Percentiles rank a stretch among this genome's conserved stretches.
These are phyloP conservation scores for Aschersonia sp. DNA, from an alignment of 2,329 filamentous ascomycete genomes.

Conservation along the genomic window DNA sequence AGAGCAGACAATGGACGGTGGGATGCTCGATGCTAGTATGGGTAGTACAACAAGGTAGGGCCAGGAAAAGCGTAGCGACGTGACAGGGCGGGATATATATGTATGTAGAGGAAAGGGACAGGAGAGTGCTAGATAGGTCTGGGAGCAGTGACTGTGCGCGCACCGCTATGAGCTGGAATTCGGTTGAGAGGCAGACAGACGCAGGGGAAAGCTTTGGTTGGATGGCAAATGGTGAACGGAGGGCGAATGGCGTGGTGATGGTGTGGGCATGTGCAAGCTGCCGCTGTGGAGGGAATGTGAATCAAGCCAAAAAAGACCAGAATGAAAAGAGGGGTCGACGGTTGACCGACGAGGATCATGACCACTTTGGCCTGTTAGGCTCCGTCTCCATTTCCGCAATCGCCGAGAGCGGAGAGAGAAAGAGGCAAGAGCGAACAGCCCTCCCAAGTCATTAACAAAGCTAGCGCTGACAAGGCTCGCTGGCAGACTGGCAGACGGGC, in stretches of 20 bases:
- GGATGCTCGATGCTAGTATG: too few relatives aligned
- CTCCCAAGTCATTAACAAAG: neutral
- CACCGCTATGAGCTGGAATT: neutral
- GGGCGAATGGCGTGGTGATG: neutral
- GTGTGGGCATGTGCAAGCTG: neutral
- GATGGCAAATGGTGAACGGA: neutral
- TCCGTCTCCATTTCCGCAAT: neutral
- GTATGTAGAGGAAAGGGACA: too few relatives aligned
- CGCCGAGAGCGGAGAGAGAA: neutral
- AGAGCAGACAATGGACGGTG: too few relatives aligned
- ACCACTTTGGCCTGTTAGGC: too few relatives aligned
- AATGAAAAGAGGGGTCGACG: neutral
- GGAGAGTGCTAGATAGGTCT: too few relatives aligned
- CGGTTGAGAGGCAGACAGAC: neutral
- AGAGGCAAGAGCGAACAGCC: neutral
- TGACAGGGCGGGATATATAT: too few relatives aligned
- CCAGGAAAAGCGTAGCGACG: too few relatives aligned
- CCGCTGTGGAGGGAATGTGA: neutral
- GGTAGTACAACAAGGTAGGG: too few relatives aligned
- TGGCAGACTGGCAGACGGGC: too few relatives aligned
- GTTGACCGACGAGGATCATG: neutral
- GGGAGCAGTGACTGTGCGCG: neutral
- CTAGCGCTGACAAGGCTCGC: neutral
- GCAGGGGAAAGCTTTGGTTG: neutral
- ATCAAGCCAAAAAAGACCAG: neutral